These are phyloP conservation scores for Wallacemonas sp. DNA, from an alignment of 208 protist genomes.

Conservation along the genomic window DNA sequence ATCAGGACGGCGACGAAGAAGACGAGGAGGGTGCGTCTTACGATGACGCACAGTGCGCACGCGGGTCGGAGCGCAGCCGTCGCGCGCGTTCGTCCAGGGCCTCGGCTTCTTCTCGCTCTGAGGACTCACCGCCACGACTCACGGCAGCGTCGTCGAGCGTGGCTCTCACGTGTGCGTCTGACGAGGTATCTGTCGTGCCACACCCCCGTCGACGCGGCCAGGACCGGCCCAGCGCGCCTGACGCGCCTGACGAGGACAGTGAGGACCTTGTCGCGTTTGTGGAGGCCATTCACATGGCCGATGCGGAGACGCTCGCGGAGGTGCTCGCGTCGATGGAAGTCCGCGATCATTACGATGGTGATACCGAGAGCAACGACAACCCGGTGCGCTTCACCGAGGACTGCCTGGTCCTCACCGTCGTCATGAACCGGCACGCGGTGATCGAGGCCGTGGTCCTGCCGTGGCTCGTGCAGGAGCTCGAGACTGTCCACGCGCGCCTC, in stretches of 20 bases:
- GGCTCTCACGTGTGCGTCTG: too few relatives aligned
- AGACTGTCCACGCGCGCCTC: constrained; percentile 8
- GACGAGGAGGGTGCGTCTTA: not conserved
- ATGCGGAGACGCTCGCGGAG: constrained; percentile 20
- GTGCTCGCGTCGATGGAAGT: constrained; percentile 35
- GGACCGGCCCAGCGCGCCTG: too few relatives aligned
- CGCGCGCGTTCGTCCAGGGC: too few relatives aligned
- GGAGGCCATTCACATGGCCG: constrained; percentile 18
- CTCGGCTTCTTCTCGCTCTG: too few relatives aligned
- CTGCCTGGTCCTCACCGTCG: constrained; percentile 52
- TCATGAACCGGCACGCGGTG: constrained; percentile 46
- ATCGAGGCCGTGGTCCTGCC: constrained; percentile 54
- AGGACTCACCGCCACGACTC: constrained; percentile 1
- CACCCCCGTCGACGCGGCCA: too few relatives aligned
- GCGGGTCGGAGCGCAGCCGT: too few relatives aligned
- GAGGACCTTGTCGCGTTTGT: constrained; percentile 3
- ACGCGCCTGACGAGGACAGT: too few relatives aligned
- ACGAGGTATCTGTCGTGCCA: too few relatives aligned
- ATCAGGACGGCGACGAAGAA: not conserved
- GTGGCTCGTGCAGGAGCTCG: constrained; percentile 25
- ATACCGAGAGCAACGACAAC: too few relatives aligned
- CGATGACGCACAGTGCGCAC: too few relatives aligned
- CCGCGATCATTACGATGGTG: not conserved
- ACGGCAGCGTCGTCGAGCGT: not conserved
- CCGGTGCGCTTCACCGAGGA: constrained; percentile 31